Conservation (phyloP, 2,329 filamentous ascomycete genomes). For the Hawksworthiomyces lignivorus region DNA sequence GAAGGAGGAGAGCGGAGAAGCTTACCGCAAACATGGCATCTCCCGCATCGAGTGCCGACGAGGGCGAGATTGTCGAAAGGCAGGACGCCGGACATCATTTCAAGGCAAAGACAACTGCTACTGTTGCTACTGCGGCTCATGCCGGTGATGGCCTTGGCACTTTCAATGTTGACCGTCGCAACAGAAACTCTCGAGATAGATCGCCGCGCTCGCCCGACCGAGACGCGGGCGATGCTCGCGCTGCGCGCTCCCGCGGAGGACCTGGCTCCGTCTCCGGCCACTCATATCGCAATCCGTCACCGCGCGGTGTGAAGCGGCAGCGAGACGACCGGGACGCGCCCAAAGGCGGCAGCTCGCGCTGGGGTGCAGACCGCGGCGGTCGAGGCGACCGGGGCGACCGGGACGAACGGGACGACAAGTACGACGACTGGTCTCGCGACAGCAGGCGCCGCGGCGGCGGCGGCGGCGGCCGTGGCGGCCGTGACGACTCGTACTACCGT, state of each 20-base stretch:
- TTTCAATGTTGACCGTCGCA: slow-evolving; percentile 84
- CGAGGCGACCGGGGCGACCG: slow-evolving; percentile 22
- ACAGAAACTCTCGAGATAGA: slow-evolving; percentile 63
- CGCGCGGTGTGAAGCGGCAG: slow-evolving; percentile 59
- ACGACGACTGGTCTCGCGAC: slow-evolving; percentile 49
- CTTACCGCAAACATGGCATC: slow-evolving; percentile 21
- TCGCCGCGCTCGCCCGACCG: slow-evolving; percentile 43
- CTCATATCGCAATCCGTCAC: slow-evolving; percentile 47
- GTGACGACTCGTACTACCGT: neutral
- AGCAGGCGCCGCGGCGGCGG: slow-evolving; percentile 39
- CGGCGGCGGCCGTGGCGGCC: slow-evolving; percentile 29
- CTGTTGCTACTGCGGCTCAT: slow-evolving; percentile 9
- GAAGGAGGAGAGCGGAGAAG: neutral
- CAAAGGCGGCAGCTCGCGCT: neutral
- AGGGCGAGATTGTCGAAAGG: slow-evolving; percentile 76
- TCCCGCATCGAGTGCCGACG: slow-evolving; percentile 58
- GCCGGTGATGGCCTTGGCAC: slow-evolving; percentile 52
- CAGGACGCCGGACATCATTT: slow-evolving; percentile 48
- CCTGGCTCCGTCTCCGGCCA: slow-evolving; percentile 25
- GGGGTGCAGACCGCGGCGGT: slow-evolving; percentile 23
- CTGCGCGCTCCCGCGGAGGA: slow-evolving; percentile 22
- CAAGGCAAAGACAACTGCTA: slow-evolving; percentile 78
- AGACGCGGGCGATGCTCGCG: slow-evolving; percentile 33
- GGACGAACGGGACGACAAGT: slow-evolving; percentile 55
- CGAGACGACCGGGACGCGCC: slow-evolving; percentile 50